Base-by-base conservation (phyloP, 1,284 basidiomycete species). In the Cystobasidium pallidum region DNA sequence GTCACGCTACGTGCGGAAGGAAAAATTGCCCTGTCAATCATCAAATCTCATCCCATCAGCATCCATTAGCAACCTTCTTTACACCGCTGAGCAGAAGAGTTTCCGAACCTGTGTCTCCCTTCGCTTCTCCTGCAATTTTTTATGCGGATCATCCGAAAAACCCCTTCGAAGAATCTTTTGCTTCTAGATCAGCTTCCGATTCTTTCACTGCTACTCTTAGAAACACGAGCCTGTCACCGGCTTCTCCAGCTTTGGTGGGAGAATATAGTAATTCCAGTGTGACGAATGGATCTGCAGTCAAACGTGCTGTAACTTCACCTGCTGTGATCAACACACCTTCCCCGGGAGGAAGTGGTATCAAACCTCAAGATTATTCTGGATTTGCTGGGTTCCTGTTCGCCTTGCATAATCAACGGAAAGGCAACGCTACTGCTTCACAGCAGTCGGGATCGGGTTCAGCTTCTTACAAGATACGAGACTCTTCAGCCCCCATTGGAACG, bases 311-410 rank as follows among this genome's bases (percentile, higher is more conserved):
- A 7, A 71, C 68, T 26, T 45, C 68, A n/a, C 68, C 68, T 21
- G 59, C 68, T 21, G 28, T 21, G 1, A 30, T 45, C 26, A 24
- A 24, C 34, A 15, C 68, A 36, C 43, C 59, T n/a, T 64, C 49
- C 17, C 36, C 66, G 1, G 36, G 24, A 15, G 24, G 6, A 32
- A 21, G 30, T 11, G 52, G 54, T 21, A 32, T 57, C n/a, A 59
- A 57, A 32, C 45, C 61, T 1, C 59, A 63, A 54, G 68, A 71
- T 47, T 57, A 71, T 57, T 57, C 68, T 32, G 68, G 68, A 58
- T 71, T 71, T 24, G 61, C 59, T n/a, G 61, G 68, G 24, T 71
- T 71, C 36, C 47, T 71, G 15, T 71, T 64, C 21, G 59, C 68
- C 15, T 51, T 59, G 32, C 61, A 71, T 59, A 71, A 63, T 63